These are phyloP conservation scores for Ilex aquifolium DNA, from an alignment of 257 asterid genomes.

Conservation along the genomic window DNA sequence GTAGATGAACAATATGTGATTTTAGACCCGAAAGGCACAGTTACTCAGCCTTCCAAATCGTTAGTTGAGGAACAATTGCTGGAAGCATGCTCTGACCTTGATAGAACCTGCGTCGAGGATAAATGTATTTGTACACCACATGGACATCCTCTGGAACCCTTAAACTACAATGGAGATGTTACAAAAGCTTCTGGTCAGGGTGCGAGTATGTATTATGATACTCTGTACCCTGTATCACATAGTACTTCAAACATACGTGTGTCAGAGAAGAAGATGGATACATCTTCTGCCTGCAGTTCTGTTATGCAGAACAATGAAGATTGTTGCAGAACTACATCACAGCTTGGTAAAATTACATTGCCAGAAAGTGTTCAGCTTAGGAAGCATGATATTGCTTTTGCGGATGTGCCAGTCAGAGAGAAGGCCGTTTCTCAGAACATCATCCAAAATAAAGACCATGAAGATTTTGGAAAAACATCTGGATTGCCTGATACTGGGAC, in stretches of 20 bases:
- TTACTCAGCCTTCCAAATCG: constrained; percentile 8
- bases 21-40: constrained; percentile 5
- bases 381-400: constrained; percentile 9
- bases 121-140: not conserved
- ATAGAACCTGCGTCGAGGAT: constrained; percentile 22
- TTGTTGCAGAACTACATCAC: constrained; percentile 20
- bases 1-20: constrained; percentile 2
- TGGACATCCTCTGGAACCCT: constrained; percentile 14
- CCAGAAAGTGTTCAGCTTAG: constrained; percentile 6
- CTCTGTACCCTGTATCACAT: not conserved
- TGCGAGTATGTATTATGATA: too few species aligned
- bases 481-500: constrained; percentile 30
- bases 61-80: constrained; percentile 23
- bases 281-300: constrained; percentile 4
- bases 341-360: constrained; percentile 5
- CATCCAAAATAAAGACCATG: constrained; percentile 8
- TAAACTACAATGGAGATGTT: constrained; percentile 13
- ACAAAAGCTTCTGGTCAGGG: constrained; percentile 9
- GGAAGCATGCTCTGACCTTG: constrained; percentile 13
- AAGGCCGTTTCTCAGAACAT: constrained; percentile 15
- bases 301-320: constrained; percentile 13
- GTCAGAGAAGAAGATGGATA: constrained; percentile 5
- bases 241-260: not conserved
- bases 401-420: constrained; percentile 10
- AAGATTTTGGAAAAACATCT: constrained; percentile 19